Percentiles rank a stretch among this genome's conserved stretches.
Conservation (phyloP, 768 basidiomycete genomes). For the Mycena epipterygia region DNA sequence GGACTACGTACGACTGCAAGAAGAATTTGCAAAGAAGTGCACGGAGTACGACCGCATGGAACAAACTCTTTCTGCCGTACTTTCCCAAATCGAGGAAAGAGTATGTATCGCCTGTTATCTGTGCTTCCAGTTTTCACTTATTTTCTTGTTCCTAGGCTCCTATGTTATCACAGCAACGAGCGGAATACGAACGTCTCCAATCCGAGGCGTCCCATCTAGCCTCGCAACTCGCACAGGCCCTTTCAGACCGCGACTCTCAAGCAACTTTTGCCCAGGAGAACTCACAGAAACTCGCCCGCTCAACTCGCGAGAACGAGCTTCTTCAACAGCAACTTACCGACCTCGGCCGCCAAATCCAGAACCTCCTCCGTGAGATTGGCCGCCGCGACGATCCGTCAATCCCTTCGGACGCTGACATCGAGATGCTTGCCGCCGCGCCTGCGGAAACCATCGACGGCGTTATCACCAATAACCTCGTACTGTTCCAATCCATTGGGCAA, state of each 20-base stretch:
- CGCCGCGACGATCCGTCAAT: slow-evolving; percentile 89
- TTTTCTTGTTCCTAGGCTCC: slow-evolving; percentile 78
- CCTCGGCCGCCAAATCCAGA: slow-evolving; percentile 87
- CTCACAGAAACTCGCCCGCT: slow-evolving; percentile 72
- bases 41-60: slow-evolving; percentile 91
- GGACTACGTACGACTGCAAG: slow-evolving; percentile 89
- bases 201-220: slow-evolving; percentile 86
- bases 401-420: slow-evolving; percentile 76
- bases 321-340: slow-evolving; percentile 85
- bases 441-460: slow-evolving; percentile 78
- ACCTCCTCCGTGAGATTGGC: slow-evolving; percentile 82
- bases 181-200: slow-evolving; percentile 88
- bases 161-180: slow-evolving; percentile 88
- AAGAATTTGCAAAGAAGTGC: slow-evolving; percentile 82
- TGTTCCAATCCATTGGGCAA: slow-evolving; percentile 83
- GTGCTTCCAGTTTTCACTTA: background rate
- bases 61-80: slow-evolving; percentile 80
- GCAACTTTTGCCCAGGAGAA: slow-evolving; percentile 68
- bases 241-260: slow-evolving; percentile 81
- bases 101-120: slow-evolving; percentile 57
- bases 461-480: slow-evolving; percentile 90
- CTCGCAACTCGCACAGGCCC: slow-evolving; percentile 80
- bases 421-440: slow-evolving; percentile 53
- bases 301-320: slow-evolving; percentile 72
- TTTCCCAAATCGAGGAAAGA: slow-evolving; percentile 92